Evolutionary conservation across 2,329 filamentous ascomycete species (phyloP).

Genomic region (Cryphonectria japonica): DNA sequence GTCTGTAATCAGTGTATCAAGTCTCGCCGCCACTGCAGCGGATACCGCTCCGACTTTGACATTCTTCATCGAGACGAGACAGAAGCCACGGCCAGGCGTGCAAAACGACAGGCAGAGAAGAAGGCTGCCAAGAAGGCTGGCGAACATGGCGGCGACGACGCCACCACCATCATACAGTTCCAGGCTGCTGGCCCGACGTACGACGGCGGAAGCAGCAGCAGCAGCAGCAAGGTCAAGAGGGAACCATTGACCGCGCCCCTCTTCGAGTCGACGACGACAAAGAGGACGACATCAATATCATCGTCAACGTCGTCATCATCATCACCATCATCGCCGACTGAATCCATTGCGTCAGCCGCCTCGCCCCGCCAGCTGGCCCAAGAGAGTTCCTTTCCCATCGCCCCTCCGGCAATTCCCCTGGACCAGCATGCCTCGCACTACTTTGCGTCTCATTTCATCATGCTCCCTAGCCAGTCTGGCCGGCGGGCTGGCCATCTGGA

Average conservation of each 20-base stretch:
- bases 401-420: conserved; percentile 49
- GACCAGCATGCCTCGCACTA: conserved; percentile 61
- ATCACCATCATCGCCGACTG: conserved; percentile 27
- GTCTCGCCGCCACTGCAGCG: conserved; percentile 65
- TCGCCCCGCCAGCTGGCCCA: conserved; percentile 31
- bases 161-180: conserved; percentile 12
- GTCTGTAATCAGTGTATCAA: conserved; percentile 68
- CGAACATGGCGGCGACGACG: conserved; percentile 31
- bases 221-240: neutral
- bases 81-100: conserved; percentile 66
- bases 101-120: conserved; percentile 60
- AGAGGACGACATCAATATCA: too few relatives aligned
- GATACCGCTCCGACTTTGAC: conserved; percentile 73
- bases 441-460: conserved; percentile 64
- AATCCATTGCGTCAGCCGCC: conserved; percentile 28
- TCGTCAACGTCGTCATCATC: too few relatives aligned
- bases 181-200: conserved; percentile 3
- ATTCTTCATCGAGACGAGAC: conserved; percentile 75
- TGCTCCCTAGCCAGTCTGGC: conserved; percentile 53
- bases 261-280: neutral
- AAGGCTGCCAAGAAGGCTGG: conserved; percentile 43
- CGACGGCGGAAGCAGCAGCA: neutral
- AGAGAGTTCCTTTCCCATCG: conserved; percentile 33
- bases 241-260: neutral
- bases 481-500: conserved; percentile 58